phyloP scores from a whole-genome alignment of 1,284 basidiomycete genomes.

The Apiotrichum veenhuisii region DNA sequence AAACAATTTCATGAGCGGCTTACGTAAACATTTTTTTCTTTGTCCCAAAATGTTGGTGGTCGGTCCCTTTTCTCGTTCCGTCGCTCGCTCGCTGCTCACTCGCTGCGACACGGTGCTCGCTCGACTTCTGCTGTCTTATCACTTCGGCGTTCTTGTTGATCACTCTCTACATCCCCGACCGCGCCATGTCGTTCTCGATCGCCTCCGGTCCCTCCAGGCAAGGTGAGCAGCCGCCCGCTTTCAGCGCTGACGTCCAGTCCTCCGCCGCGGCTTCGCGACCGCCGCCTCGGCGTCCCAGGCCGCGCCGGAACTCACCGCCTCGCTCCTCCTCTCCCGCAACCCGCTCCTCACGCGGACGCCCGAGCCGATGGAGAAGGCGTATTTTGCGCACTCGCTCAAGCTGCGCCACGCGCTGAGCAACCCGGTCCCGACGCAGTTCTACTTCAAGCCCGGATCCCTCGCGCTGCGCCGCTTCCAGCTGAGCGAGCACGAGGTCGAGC shows the following conservation, averaged over 20 bases:
- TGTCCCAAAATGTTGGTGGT: too few species aligned
- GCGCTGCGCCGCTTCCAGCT: constrained; percentile 75
- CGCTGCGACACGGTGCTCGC: too few species aligned
- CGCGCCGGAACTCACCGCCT: constrained; percentile 41
- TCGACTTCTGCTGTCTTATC: neutral
- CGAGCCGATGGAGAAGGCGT: constrained; percentile 74
- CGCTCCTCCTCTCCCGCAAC: constrained; percentile 74
- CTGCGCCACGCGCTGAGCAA: constrained; percentile 81
- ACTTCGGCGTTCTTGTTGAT: neutral
- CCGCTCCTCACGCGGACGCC: constrained; percentile 76
- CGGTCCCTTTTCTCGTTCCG: too few species aligned
- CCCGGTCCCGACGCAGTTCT: constrained; percentile 84
- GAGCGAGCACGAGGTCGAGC: constrained; percentile 67
- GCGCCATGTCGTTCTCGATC: constrained; percentile 15
- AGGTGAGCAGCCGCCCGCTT: constrained; percentile 3
- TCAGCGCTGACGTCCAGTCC: constrained; percentile 5
- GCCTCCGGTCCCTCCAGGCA: constrained; percentile 19
- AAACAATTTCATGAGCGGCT: too few species aligned
- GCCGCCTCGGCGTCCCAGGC: constrained; percentile 20
- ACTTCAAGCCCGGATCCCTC: constrained; percentile 89
- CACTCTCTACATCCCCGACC: neutral
- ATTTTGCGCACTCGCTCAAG: constrained; percentile 78
- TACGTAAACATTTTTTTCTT: too few species aligned
- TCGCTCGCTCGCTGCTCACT: too few species aligned
- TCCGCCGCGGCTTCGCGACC: constrained; percentile 16